Conservation (phyloP, 2,329 filamentous ascomycete species). For the Colletotrichum aenigma region DNA sequence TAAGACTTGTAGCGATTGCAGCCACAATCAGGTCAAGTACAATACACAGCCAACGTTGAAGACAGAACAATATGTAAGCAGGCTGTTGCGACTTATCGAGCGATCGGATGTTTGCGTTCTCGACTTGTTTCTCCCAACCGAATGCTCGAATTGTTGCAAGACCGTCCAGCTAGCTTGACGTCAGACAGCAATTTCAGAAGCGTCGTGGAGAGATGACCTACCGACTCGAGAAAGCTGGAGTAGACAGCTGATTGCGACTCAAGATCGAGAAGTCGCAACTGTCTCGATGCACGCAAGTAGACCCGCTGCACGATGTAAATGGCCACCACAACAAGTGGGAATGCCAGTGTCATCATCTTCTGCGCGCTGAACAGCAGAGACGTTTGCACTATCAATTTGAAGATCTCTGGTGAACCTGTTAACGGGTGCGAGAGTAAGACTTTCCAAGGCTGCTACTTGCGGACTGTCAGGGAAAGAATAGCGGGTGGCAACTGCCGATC, state of each 20-base stretch:
- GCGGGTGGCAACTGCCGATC: conserved; percentile 18
- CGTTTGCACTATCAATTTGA: background rate
- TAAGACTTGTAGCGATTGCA: conserved; percentile 48
- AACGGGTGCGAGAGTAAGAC: background rate
- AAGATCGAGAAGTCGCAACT: conserved; percentile 44
- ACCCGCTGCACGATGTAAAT: conserved; percentile 36
- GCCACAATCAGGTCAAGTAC: conserved; percentile 55
- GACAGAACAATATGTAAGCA: conserved; percentile 59
- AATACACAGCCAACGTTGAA: conserved; percentile 62
- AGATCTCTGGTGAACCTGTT: background rate
- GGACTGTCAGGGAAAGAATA: background rate
- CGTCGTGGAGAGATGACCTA: background rate
- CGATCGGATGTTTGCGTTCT: conserved; percentile 47
- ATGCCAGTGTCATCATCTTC: conserved; percentile 26
- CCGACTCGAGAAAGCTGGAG: conserved; percentile 47
- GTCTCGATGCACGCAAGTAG: conserved; percentile 47
- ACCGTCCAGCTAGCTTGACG: conserved; percentile 36
- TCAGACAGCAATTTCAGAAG: background rate
- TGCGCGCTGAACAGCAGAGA: background rate
- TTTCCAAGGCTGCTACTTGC: background rate
- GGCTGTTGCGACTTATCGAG: conserved; percentile 60
- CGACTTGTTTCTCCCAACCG: conserved; percentile 50
- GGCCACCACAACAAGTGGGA: conserved; percentile 25
- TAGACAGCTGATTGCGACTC: conserved; percentile 45
- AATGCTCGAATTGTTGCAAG: conserved; percentile 59